Evolutionary conservation across 345 rosid genomes (phyloP).

Genomic region (Odontarrhena argentea): DNA sequence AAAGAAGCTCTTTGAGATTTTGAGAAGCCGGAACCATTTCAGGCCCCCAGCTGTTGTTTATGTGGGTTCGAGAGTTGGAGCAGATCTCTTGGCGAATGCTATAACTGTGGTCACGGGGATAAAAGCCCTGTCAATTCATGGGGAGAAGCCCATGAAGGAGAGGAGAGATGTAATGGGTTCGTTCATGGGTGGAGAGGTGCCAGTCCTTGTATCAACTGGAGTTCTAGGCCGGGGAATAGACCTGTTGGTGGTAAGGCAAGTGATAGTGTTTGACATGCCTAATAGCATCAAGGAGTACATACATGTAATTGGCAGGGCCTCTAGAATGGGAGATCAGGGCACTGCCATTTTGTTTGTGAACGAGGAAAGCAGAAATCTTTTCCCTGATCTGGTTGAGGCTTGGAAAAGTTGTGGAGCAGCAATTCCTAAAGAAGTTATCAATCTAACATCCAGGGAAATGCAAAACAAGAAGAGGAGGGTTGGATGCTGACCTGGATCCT

Average conservation of each 20-base stretch:
- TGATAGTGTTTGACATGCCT: slow-evolving; percentile 89
- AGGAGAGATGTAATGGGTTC: slow-evolving; percentile 76
- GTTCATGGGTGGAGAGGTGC: slow-evolving; percentile 72
- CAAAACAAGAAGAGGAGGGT: slow-evolving; percentile 73
- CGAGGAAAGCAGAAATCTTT: slow-evolving; percentile 65
- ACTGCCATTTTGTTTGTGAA: slow-evolving; percentile 65
- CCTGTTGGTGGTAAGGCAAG: slow-evolving; percentile 80
- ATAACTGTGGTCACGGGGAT: slow-evolving; percentile 67
- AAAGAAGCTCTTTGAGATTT: slow-evolving; percentile 86
- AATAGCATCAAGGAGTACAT: slow-evolving; percentile 71
- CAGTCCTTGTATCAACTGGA: slow-evolving; percentile 82
- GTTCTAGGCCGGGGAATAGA: slow-evolving; percentile 84
- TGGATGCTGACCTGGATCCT: slow-evolving; percentile 30
- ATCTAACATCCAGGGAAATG: slow-evolving; percentile 53
- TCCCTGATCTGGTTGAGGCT: slow-evolving; percentile 59
- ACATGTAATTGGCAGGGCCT: slow-evolving; percentile 90
- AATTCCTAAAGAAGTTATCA: slow-evolving; percentile 70
- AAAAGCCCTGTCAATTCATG: slow-evolving; percentile 82
- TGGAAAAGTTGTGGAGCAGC: slow-evolving; percentile 71
- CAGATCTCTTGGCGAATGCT: slow-evolving; percentile 85
- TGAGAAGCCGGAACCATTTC: slow-evolving; percentile 77
- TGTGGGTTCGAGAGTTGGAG: slow-evolving; percentile 86
- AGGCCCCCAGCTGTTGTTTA: slow-evolving; percentile 74
- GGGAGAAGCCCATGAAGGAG: slow-evolving; percentile 90
- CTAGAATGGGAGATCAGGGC: slow-evolving; percentile 78